Base-by-base conservation (phyloP, 106 monocot species). In the Dendrobium officinale region DNA sequence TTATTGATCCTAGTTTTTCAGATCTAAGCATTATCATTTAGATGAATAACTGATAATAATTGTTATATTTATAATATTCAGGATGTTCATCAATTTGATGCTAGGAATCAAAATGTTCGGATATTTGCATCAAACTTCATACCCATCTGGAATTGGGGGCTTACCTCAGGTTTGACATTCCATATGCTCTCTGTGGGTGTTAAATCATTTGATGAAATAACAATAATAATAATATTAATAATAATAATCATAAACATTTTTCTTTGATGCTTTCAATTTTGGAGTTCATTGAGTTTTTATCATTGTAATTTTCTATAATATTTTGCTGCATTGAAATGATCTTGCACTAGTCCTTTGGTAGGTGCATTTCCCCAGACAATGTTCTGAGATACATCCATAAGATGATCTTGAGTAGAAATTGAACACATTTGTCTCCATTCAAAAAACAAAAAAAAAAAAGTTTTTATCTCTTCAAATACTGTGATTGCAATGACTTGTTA, bases 61-160 rank as follows among this genome's bases (percentile, higher is more conserved):
- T 75, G 37, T 31, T 26, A 75, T 15, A 9, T 4, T 27, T 73
- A 41, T 76, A 22, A 55, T 86, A 87, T 87, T 55, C 81, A 97
- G 97, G 89, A 78, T 79, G 74, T 78, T 15, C 86, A 95, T 79
- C 61, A 84, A 19, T 99, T 86, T 86, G 81, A 91, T 72, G 45
- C 72, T 61, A 45, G 47, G 56, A 86, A 92, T 61, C 92, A 95
- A 56, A 99, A 91, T 58, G 47, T 29, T 18, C 80, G 85, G 9
- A 83, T 87, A 73, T 99, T 86, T 93, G 99, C 93, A 68, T 99
- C 99, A 77, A 99, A 99, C 80, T 99, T 99, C 68, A 78, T 95
- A 10, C 99, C 99, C 41, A 13, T 93, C 18, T 99, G 95, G 99
- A 80, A 87, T 81, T 58, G 81, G 51, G 80, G 79, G 24, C 75